These are phyloP conservation scores for Strobilomyces confusus DNA, from an alignment of 768 basidiomycete species.

Conservation along the genomic window DNA sequence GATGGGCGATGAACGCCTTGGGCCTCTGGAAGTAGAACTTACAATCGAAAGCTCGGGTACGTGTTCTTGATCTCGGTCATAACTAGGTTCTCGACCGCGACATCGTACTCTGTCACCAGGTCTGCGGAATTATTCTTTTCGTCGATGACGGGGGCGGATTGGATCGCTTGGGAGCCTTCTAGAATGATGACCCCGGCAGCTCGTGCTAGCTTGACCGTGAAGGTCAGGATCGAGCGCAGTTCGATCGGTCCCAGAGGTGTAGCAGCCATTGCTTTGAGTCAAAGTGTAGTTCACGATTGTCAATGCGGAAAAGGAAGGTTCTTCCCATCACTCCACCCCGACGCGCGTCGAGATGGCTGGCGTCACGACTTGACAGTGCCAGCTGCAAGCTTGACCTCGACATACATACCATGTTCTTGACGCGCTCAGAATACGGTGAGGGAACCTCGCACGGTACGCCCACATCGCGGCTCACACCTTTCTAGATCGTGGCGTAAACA, in stretches of 20 bases:
- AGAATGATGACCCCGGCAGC: slow-evolving; percentile 71
- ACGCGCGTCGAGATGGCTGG: slow-evolving; percentile 36
- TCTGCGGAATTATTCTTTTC: slow-evolving; percentile 95
- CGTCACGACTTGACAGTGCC: slow-evolving; percentile 10
- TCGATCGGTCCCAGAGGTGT: slow-evolving; percentile 34
- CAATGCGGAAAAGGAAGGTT: slow-evolving; percentile 21
- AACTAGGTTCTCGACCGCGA: slow-evolving; percentile 83
- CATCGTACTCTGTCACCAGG: slow-evolving; percentile 92
- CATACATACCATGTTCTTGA: slow-evolving; percentile 70
- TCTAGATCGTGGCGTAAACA: slow-evolving; percentile 94
- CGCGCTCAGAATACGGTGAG: slow-evolving; percentile 91
- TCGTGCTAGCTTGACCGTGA: slow-evolving; percentile 63
- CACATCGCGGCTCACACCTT: not conserved
- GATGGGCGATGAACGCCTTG: not conserved
- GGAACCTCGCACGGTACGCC: not conserved
- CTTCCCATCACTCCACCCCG: slow-evolving; percentile 28
- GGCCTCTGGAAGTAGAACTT: slow-evolving; percentile 30
- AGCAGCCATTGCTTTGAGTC: slow-evolving; percentile 6
- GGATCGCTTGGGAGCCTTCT: slow-evolving; percentile 72
- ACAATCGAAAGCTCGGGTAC: slow-evolving; percentile 84
- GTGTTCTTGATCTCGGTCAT: slow-evolving; percentile 55
- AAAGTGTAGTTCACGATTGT: too few relatives aligned
- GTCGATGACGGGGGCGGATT: slow-evolving; percentile 49
- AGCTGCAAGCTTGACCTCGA: slow-evolving; percentile 6
- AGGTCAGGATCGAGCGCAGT: slow-evolving; percentile 58